Conservation (phyloP, 768 basidiomycete genomes). For the Leccinellum luteum region DNA sequence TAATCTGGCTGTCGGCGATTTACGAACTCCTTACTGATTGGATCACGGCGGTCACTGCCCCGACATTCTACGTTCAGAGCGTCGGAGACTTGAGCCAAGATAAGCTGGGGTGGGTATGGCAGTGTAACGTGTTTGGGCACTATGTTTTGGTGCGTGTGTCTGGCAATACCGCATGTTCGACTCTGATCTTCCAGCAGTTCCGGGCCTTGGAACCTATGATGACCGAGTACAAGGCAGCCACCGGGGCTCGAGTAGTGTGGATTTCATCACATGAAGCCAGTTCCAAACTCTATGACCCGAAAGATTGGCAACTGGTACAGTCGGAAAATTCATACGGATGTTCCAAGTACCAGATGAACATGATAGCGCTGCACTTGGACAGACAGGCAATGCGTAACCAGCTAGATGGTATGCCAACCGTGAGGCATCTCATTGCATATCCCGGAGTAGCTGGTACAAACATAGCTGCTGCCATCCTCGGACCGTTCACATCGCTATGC, state of each 20-base stretch:
- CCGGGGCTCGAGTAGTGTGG: constrained; percentile 70
- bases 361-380: constrained; percentile 59
- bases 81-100: constrained; percentile 61
- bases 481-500: constrained; percentile 42
- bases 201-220: constrained; percentile 59
- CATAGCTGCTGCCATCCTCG: constrained; percentile 48
- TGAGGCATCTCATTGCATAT: constrained; percentile 58
- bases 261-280: constrained; percentile 68
- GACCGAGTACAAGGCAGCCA: constrained; percentile 38
- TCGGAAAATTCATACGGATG: constrained; percentile 64
- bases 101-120: constrained; percentile 79
- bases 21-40: constrained; percentile 48
- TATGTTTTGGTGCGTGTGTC: constrained; percentile 61
- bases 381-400: constrained; percentile 34
- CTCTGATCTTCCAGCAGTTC: constrained; percentile 44
- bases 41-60: constrained; percentile 49
- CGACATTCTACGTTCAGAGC: constrained; percentile 56
- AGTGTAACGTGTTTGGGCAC: constrained; percentile 81
- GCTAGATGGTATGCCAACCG: constrained; percentile 8
- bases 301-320: constrained; percentile 71
- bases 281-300: constrained; percentile 50
- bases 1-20: constrained; percentile 49
- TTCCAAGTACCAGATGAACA: constrained; percentile 75
- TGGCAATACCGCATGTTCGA: background rate
- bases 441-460: constrained; percentile 72